phyloP scores from a whole-genome alignment of 257 asterid species.

The Capsicum rhomboideum region DNA sequence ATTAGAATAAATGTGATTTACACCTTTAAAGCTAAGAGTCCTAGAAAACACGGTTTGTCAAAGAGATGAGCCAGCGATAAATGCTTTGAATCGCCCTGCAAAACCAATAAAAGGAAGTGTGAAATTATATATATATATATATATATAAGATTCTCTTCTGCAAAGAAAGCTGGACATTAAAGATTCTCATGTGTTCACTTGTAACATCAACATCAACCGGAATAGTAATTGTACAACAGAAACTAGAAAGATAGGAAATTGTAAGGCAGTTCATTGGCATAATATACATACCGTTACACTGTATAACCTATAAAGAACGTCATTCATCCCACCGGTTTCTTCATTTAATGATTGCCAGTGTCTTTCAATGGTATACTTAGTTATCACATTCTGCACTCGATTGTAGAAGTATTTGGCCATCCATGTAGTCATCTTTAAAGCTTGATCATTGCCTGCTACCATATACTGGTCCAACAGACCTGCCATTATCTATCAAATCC shows the following conservation, averaged over 20 bases:
- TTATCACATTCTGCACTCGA: conserved; percentile 71
- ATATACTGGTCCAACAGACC: conserved; percentile 85
- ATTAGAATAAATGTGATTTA: background rate
- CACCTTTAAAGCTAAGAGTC: conserved; percentile 79
- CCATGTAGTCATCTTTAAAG: conserved; percentile 44
- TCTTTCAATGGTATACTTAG: conserved; percentile 48
- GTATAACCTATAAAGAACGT: conserved; percentile 65
- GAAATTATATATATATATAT: too few relatives aligned
- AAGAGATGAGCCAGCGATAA: conserved; percentile 75
- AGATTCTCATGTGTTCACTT: too few relatives aligned
- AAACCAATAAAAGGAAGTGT: background rate
- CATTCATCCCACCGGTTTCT: conserved; percentile 98
- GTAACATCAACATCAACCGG: background rate
- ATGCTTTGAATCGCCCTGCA: conserved; percentile 81
- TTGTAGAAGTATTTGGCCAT: conserved; percentile 80
- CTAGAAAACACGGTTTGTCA: conserved; percentile 93
- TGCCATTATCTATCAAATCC: conserved; percentile 54
- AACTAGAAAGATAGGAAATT: background rate
- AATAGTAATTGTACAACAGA: background rate
- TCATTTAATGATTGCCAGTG: conserved; percentile 74
- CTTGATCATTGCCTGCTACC: conserved; percentile 47
- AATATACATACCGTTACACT: conserved; percentile 47
- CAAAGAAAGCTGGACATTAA: too few relatives aligned
- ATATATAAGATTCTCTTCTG: too few relatives aligned
- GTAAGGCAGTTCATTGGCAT: background rate